Conservation (phyloP, 2,329 filamentous ascomycete genomes). For the Pestalotiopsis sp. region DNA sequence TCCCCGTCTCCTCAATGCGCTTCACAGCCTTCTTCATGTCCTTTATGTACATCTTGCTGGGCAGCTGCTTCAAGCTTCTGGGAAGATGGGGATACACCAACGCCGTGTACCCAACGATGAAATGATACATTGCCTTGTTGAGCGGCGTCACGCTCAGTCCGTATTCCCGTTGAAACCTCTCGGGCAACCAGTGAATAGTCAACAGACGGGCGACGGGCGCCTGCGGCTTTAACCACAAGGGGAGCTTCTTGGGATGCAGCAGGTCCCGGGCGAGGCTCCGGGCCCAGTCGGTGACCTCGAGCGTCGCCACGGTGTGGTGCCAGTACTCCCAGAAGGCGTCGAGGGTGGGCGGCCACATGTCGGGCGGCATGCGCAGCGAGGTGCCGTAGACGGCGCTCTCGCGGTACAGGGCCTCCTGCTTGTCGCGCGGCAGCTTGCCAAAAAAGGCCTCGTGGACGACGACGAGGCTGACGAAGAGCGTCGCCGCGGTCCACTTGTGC, state of each 20-base stretch:
- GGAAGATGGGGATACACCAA: conserved; percentile 27
- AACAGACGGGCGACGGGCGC: conserved; percentile 29
- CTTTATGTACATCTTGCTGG: conserved; percentile 30
- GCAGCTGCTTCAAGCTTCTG: conserved; percentile 24
- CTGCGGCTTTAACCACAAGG: conserved; percentile 24
- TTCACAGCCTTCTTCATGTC: conserved; percentile 29
- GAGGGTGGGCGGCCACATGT: conserved; percentile 36
- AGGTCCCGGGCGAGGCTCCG: conserved; percentile 28
- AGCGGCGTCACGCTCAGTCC: conserved; percentile 24
- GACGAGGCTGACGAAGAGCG: conserved; percentile 25
- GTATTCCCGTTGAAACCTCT: conserved; percentile 27
- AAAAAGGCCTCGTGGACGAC: conserved; percentile 28
- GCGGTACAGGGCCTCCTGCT: conserved; percentile 15
- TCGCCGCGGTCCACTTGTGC: conserved; percentile 31
- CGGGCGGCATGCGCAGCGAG: conserved; percentile 20
- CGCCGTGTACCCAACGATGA: conserved; percentile 20
- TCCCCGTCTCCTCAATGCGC: conserved; percentile 16
- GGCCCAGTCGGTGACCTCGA: conserved; percentile 33
- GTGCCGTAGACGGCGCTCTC: conserved; percentile 10
- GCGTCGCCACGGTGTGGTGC: conserved; percentile 33
- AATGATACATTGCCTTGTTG: conserved; percentile 20
- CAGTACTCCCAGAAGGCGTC: conserved; percentile 39
- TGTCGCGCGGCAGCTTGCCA: conserved; percentile 13
- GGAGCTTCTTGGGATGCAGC: conserved; percentile 27
- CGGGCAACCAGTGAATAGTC: conserved; percentile 30